phyloP scores from a whole-genome alignment of 2,329 filamentous ascomycete genomes.

The Cyphellophora attinorum region DNA sequence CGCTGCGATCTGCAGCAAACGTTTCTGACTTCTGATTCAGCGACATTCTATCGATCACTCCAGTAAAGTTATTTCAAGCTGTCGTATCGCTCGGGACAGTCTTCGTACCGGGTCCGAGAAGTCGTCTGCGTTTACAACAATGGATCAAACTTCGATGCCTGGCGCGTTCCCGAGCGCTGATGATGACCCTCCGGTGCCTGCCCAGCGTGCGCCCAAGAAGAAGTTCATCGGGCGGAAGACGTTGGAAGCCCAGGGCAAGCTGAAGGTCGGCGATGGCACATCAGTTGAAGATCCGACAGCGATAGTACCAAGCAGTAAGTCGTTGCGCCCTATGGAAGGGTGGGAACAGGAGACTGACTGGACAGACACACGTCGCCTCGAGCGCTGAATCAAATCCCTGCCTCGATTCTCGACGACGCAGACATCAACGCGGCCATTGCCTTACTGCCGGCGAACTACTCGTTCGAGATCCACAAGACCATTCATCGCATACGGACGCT shows the following conservation, averaged over 20 bases:
- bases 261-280: slow-evolving; percentile 52
- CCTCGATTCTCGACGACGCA: slow-evolving; percentile 73
- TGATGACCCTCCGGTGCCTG: slow-evolving; percentile 3
- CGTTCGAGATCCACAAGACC: slow-evolving; percentile 96
- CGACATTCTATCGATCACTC: no score
- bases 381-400: slow-evolving; percentile 82
- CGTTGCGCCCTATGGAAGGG: no score
- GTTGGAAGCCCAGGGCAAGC: slow-evolving; percentile 48
- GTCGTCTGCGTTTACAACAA: no score
- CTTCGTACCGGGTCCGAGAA: no score
- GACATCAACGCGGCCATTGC: slow-evolving; percentile 80
- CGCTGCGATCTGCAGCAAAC: no score
- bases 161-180: slow-evolving; percentile 14
- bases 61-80: no score
- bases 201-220: slow-evolving; percentile 63
- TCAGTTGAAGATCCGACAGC: slow-evolving; percentile 56
- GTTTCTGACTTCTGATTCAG: no score
- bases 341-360: no score
- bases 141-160: slow-evolving; percentile 8
- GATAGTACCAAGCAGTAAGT: slow-evolving; percentile 29
- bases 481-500: slow-evolving; percentile 84
- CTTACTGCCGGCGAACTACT: slow-evolving; percentile 89
- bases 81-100: no score
- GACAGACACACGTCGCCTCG: slow-evolving; percentile 55
- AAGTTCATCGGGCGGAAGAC: slow-evolving; percentile 80